phyloP scores from a whole-genome alignment of 257 asterid species.

The Solanum medicagineum region DNA sequence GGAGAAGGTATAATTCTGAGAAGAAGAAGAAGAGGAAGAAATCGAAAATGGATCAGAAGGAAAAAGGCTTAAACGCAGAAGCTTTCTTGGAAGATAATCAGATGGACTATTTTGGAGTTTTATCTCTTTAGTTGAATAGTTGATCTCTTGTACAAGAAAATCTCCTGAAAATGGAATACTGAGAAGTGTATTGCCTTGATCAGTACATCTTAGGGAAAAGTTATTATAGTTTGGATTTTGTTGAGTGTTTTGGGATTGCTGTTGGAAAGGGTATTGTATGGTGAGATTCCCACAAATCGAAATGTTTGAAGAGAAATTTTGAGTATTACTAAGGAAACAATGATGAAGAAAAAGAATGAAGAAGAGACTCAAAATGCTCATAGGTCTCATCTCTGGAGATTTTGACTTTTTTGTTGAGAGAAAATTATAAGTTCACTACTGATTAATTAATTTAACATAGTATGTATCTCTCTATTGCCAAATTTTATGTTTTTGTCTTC shows the following conservation, averaged over 20 bases:
- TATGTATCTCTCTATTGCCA: neutral
- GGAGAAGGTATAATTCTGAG: slow-evolving; percentile 10
- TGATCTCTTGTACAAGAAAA: neutral
- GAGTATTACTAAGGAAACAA: neutral
- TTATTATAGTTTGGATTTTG: neutral
- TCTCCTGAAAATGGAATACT: slow-evolving; percentile 3
- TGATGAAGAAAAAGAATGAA: neutral
- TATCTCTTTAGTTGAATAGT: neutral
- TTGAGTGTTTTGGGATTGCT: neutral
- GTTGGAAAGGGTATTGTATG: slow-evolving; percentile 1
- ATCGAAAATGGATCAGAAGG: neutral
- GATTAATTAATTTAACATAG: neutral
- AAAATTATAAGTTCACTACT: neutral
- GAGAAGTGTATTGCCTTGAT: neutral
- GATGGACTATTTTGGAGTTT: slow-evolving; percentile 9
- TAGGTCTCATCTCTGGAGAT: neutral
- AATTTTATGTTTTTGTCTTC: neutral
- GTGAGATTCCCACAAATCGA: neutral
- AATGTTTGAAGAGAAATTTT: neutral
- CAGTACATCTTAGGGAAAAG: neutral
- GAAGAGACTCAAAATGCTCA: neutral
- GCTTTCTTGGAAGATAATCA: slow-evolving; percentile 7
- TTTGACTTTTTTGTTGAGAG: neutral
- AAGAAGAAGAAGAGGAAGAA: neutral
- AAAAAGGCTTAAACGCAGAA: neutral